A percentile compares a stretch with the other conserved stretches of the same genome.
phyloP scores from a whole-genome alignment of 768 basidiomycete genomes.

The Russula sp. region DNA sequence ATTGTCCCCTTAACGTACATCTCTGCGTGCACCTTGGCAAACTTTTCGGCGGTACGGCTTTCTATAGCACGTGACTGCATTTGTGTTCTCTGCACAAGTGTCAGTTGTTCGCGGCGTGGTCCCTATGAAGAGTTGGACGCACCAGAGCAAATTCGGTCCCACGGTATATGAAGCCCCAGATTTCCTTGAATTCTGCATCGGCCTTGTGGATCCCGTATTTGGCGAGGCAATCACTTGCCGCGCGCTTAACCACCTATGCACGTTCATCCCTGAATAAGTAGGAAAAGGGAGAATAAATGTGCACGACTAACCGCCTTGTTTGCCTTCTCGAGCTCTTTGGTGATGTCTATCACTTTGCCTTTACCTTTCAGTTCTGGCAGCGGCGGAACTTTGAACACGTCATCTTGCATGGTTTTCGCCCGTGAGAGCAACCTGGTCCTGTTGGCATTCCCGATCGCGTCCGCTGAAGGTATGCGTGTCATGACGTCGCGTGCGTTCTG shows the following conservation, averaged over 20 bases:
- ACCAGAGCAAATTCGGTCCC: constrained; percentile 28
- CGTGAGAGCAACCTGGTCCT: constrained; percentile 20
- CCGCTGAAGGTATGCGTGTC: constrained; percentile 34
- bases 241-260: constrained; percentile 37
- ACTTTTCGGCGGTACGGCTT: constrained; percentile 13
- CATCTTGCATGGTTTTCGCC: constrained; percentile 19
- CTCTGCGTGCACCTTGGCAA: constrained; percentile 21
- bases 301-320: constrained; percentile 52
- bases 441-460: constrained; percentile 18
- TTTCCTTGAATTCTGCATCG: constrained; percentile 25
- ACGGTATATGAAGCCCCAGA: constrained; percentile 24
- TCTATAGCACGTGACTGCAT: constrained; percentile 24
- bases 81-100: constrained; percentile 10
- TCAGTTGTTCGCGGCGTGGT: neutral
- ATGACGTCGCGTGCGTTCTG: constrained; percentile 36
- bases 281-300: neutral
- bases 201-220: constrained; percentile 22
- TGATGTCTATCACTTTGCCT: constrained; percentile 33
- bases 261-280: neutral
- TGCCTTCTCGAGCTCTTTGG: constrained; percentile 42
- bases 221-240: constrained; percentile 30
- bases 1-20: constrained; percentile 22
- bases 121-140: neutral
- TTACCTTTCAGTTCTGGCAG: constrained; percentile 30
- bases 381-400: constrained; percentile 23